These are phyloP conservation scores for Inonotus hispidus DNA, from an alignment of 1,284 basidiomycete species.

Conservation along the genomic window DNA sequence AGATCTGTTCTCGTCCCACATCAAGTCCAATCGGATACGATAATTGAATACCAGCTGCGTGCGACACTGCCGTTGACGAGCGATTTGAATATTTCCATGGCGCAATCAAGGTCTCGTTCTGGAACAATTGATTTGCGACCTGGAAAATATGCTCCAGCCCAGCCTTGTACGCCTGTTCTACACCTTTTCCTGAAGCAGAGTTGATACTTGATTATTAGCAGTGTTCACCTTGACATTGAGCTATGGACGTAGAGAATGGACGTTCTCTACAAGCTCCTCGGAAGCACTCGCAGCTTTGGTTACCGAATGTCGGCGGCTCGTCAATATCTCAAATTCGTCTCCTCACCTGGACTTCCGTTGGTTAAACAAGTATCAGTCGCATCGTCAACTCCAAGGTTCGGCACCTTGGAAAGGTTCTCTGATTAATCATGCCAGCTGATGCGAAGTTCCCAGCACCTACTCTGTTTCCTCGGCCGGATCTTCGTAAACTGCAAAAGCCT, in stretches of 20 bases:
- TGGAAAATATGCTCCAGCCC: slow-evolving; percentile 1
- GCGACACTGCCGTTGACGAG: slow-evolving; percentile 4
- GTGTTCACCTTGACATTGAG: slow-evolving; percentile 3
- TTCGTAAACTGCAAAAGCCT: slow-evolving; percentile 42
- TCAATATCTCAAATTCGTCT: slow-evolving; percentile 2
- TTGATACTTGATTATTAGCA: neutral
- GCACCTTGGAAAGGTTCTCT: too few species aligned
- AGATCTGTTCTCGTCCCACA: neutral
- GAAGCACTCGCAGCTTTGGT: slow-evolving; percentile 6
- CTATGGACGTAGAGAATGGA: neutral
- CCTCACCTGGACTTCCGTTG: slow-evolving; percentile 1
- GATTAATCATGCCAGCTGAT: neutral
- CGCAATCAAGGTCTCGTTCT: slow-evolving; percentile 3
- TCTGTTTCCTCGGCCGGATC: slow-evolving; percentile 34
- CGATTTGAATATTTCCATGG: slow-evolving; percentile 9
- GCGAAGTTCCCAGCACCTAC: neutral
- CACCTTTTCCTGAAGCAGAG: neutral
- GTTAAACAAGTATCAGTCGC: slow-evolving; percentile 6
- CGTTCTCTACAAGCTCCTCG: slow-evolving; percentile 3
- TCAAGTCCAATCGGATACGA: neutral
- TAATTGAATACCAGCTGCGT: neutral
- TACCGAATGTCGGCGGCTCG: slow-evolving; percentile 2
- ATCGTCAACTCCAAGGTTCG: neutral
- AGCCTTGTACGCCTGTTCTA: neutral
- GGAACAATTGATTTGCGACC: slow-evolving; percentile 8